These are phyloP conservation scores for Nicotiana sylvestris DNA, from an alignment of 257 asterid genomes.

Conservation along the genomic window DNA sequence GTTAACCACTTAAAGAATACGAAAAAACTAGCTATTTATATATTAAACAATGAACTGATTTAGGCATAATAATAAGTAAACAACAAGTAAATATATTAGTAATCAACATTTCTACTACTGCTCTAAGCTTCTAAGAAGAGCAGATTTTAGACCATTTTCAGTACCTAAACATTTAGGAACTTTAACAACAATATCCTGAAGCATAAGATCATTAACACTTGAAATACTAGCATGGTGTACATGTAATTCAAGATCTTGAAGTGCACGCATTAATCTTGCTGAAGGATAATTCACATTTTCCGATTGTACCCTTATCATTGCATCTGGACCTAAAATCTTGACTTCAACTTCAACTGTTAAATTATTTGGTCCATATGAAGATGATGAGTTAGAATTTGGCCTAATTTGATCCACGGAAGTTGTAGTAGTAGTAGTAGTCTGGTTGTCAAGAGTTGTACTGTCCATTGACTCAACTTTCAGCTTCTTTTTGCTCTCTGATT, in stretches of 20 bases:
- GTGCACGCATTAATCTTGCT: slow-evolving; percentile 55
- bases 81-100: too few relatives aligned
- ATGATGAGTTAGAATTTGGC: background rate
- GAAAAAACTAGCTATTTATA: background rate
- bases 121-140: slow-evolving; percentile 39
- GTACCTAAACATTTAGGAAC: slow-evolving; percentile 38
- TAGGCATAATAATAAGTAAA: background rate
- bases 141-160: slow-evolving; percentile 39
- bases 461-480: background rate
- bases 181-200: slow-evolving; percentile 60
- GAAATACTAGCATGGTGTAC: slow-evolving; percentile 80
- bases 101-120: background rate
- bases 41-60: background rate
- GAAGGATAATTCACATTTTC: slow-evolving; percentile 43
- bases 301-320: slow-evolving; percentile 74
- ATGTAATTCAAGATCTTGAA: slow-evolving; percentile 49
- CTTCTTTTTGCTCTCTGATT: slow-evolving; percentile 20
- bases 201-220: slow-evolving; percentile 52
- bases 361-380: too few relatives aligned
- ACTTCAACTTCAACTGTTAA: slow-evolving; percentile 45
- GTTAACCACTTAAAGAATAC: too few relatives aligned
- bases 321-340: slow-evolving; percentile 59
- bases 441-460: background rate
- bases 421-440: background rate
- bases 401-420: background rate